Conservation (phyloP, 2,329 filamentous ascomycete species). For the Bimuria novae-zelandiae region DNA sequence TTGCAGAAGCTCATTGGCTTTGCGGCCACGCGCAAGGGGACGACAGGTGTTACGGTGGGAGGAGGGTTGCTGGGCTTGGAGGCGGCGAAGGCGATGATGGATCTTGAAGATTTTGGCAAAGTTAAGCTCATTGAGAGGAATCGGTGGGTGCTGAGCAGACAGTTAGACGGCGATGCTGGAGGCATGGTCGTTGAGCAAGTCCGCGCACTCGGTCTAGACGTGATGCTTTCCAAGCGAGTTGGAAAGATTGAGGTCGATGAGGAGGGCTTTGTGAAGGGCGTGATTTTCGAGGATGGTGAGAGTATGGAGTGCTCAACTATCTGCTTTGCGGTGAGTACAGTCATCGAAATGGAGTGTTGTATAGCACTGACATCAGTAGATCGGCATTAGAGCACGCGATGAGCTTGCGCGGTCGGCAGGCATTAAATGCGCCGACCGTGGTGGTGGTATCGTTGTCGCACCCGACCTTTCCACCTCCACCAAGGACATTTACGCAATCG, state of each 20-base stretch:
- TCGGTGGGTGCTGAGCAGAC: constrained; percentile 79
- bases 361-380: constrained; percentile 48
- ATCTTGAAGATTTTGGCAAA: constrained; percentile 72
- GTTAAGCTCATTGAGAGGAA: constrained; percentile 84
- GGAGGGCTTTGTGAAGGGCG: constrained; percentile 70
- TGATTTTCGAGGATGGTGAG: constrained; percentile 81
- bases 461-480: constrained; percentile 70
- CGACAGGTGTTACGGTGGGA: constrained; percentile 76
- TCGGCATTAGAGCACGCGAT: constrained; percentile 81
- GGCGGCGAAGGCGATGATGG: constrained; percentile 90
- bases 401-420: constrained; percentile 72
- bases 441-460: constrained; percentile 76
- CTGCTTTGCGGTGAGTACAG: constrained; percentile 71
- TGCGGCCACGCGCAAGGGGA: constrained; percentile 67
- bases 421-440: constrained; percentile 72
- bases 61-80: constrained; percentile 85
- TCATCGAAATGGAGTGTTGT: not conserved
- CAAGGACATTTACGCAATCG: constrained; percentile 80
- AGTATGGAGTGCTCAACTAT: constrained; percentile 77
- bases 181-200: constrained; percentile 83
- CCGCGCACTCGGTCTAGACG: constrained; percentile 74
- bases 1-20: constrained; percentile 77
- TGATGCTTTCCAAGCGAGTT: constrained; percentile 77
- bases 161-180: constrained; percentile 81
- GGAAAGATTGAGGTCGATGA: constrained; percentile 71